Evolutionary conservation across 495 filamentous ascomycete species (phyloP).

Genomic region (Tricharina praecox): DNA sequence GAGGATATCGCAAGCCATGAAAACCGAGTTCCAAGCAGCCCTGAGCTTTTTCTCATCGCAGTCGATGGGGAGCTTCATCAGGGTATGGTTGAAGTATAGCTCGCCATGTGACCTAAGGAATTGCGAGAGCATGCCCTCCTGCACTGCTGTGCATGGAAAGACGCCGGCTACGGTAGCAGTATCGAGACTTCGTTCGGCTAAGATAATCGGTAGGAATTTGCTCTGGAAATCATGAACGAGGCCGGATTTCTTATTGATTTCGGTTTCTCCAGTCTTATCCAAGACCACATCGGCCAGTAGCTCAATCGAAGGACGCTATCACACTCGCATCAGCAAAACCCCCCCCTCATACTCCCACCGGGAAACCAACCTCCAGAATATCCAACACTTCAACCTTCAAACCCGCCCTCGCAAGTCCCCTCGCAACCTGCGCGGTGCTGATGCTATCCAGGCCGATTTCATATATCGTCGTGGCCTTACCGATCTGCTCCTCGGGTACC

Average conservation of each 20-base stretch:
- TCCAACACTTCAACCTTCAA: constrained; percentile 45
- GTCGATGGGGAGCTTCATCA: constrained; percentile 30
- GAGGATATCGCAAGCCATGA: constrained; percentile 45
- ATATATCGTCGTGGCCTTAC: constrained; percentile 50
- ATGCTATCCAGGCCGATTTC: constrained; percentile 79
- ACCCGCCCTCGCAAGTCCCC: constrained; percentile 40
- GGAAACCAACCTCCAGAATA: constrained; percentile 39
- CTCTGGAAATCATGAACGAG: constrained; percentile 8
- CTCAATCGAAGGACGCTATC: constrained; percentile 18
- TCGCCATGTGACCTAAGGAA: constrained; percentile 38
- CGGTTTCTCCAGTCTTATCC: not conserved
- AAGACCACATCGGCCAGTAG: not conserved
- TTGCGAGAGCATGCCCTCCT: constrained; percentile 45
- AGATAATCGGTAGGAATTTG: constrained; percentile 8
- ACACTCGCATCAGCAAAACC: constrained; percentile 1
- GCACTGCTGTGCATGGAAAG: constrained; percentile 47
- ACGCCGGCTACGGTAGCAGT: constrained; percentile 24
- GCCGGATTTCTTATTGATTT: not conserved
- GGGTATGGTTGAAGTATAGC: constrained; percentile 46
- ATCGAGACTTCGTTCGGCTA: constrained; percentile 9
- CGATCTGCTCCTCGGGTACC: constrained; percentile 37
- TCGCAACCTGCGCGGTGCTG: constrained; percentile 60
- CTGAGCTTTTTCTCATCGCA: constrained; percentile 31
- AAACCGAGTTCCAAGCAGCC: constrained; percentile 40
- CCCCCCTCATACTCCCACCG: not conserved